A percentile compares a stretch with the other conserved stretches of the same genome.
Evolutionary conservation across 1,139 yeast genomes (phyloP).

Genomic region (Kodamaea suecica): DNA sequence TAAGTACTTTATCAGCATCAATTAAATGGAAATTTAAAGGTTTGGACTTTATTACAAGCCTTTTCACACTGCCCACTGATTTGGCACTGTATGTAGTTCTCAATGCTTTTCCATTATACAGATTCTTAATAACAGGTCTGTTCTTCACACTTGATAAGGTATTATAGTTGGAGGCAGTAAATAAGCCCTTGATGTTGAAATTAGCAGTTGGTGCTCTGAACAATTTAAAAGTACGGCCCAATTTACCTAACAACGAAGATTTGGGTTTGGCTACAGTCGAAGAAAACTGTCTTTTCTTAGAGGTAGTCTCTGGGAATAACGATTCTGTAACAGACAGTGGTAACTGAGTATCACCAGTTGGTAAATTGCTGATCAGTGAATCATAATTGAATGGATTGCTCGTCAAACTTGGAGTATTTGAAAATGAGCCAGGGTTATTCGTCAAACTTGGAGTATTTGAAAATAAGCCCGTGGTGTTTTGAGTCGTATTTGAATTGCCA

Average conservation of each 20-base stretch:
- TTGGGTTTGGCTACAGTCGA: conserved; percentile 16
- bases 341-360: conserved; percentile 19
- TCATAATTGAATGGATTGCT: conserved; percentile 28
- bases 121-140: conserved; percentile 10
- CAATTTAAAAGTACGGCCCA: conserved; percentile 39
- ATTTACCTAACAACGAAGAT: conserved; percentile 31
- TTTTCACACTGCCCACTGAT: conserved; percentile 26
- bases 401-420: conserved; percentile 3
- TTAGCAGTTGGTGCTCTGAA: conserved; percentile 22
- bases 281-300: conserved; percentile 22
- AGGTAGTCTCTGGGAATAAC: conserved; percentile 21
- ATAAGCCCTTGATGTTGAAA: conserved; percentile 22
- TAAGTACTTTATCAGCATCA: conserved; percentile 43
- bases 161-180: conserved; percentile 22
- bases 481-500: background rate
- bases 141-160: conserved; percentile 11
- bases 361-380: conserved; percentile 20
- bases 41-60: conserved; percentile 39
- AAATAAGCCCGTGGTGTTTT: too few relatives aligned
- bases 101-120: conserved; percentile 9
- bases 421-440: conserved; percentile 26
- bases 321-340: conserved; percentile 39
- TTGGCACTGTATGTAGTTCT: conserved; percentile 12
- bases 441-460: conserved; percentile 3
- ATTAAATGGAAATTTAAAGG: conserved; percentile 44